phyloP scores from a whole-genome alignment of 768 basidiomycete genomes.

The Candolleomyces aberdarensis region DNA sequence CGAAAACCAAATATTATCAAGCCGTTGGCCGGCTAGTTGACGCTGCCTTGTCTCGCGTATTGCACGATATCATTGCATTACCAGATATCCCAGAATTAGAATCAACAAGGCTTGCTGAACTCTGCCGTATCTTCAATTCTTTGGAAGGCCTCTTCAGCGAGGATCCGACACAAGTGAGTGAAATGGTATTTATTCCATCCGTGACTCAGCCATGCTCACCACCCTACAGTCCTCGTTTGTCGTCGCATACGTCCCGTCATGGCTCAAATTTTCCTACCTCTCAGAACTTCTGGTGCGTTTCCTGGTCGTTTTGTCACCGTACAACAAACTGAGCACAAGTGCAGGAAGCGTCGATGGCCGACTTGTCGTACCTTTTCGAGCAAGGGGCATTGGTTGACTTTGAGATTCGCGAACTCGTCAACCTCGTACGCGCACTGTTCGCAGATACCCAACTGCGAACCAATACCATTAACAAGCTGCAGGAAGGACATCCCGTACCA shows the following conservation, averaged over 20 bases:
- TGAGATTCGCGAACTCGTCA: conserved; percentile 75
- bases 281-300: conserved; percentile 81
- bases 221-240: conserved; percentile 63
- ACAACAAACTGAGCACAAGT: conserved; percentile 7
- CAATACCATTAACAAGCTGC: conserved; percentile 74
- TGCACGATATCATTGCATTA: conserved; percentile 71
- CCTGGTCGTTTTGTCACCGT: neutral
- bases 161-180: conserved; percentile 53
- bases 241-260: conserved; percentile 83
- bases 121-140: conserved; percentile 74
- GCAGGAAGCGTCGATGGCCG: conserved; percentile 89
- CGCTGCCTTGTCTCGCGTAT: conserved; percentile 59
- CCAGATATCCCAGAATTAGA: conserved; percentile 88
- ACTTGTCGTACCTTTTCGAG: conserved; percentile 89
- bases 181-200: neutral
- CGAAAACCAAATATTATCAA: conserved; percentile 68
- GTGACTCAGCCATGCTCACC: neutral
- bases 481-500: conserved; percentile 51
- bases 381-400: conserved; percentile 91
- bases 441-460: conserved; percentile 82
- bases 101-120: conserved; percentile 77
- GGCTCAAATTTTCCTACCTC: conserved; percentile 94
- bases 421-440: conserved; percentile 83
- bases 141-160: conserved; percentile 81
- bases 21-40: conserved; percentile 73